These are phyloP conservation scores for Talaromyces marneffei DNA, from an alignment of 2,329 filamentous ascomycete genomes.

Conservation along the genomic window DNA sequence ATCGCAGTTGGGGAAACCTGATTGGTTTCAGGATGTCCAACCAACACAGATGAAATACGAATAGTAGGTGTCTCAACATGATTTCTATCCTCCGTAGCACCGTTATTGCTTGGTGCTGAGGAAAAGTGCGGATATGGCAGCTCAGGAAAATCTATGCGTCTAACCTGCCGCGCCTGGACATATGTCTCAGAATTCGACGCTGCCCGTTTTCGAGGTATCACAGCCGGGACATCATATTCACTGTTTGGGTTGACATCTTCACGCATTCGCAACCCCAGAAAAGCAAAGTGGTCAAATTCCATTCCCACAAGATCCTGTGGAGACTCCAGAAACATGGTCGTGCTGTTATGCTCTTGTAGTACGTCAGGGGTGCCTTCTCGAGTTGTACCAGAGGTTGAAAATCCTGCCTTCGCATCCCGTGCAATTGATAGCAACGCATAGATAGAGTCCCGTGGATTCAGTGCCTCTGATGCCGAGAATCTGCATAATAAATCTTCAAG, in stretches of 20 bases:
- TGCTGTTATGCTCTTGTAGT: background rate
- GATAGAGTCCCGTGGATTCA: slow-evolving; percentile 14
- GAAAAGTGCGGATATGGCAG: no score
- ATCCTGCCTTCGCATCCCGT: slow-evolving; percentile 8
- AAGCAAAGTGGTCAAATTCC: background rate
- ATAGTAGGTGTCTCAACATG: background rate
- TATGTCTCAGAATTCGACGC: background rate
- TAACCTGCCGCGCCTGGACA: background rate
- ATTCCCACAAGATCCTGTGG: background rate
- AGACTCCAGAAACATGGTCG: background rate
- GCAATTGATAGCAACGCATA: slow-evolving; percentile 18
- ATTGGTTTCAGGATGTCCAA: background rate
- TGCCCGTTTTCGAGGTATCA: background rate
- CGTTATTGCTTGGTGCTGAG: background rate
- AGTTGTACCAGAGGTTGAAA: background rate
- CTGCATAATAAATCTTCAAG: slow-evolving; percentile 21
- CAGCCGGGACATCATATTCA: background rate
- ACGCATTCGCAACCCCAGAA: background rate
- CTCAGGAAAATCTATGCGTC: background rate
- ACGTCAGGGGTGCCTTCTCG: background rate
- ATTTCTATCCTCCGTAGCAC: background rate
- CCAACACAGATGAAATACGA: background rate
- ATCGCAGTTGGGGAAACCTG: background rate
- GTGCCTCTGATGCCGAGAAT: slow-evolving; percentile 17
- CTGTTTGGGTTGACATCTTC: background rate